Evolutionary conservation across 1,284 basidiomycete genomes (phyloP).

Genomic region (Irpex sp.): DNA sequence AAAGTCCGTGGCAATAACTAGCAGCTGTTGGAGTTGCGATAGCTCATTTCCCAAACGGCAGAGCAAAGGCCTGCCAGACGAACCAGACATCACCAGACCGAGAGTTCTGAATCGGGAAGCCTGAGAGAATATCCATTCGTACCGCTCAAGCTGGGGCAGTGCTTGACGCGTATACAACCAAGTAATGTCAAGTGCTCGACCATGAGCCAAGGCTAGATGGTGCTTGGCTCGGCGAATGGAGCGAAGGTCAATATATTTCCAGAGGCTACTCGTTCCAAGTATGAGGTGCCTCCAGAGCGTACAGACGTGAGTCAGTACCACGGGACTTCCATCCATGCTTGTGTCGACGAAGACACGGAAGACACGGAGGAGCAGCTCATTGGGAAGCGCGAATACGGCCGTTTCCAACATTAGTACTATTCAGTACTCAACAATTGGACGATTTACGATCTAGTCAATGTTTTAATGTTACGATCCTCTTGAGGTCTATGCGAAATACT

Average conservation of each 20-base stretch:
- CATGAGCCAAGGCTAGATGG: not conserved
- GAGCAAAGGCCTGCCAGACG: not conserved
- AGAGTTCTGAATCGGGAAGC: not conserved
- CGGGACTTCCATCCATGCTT: not conserved
- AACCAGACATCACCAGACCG: not conserved
- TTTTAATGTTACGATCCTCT: no score
- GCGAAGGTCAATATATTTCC: not conserved
- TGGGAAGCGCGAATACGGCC: not conserved
- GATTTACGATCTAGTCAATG: no score
- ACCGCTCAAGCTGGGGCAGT: not conserved
- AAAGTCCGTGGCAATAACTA: not conserved
- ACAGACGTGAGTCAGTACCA: not conserved
- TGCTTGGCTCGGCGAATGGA: not conserved
- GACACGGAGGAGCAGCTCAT: not conserved
- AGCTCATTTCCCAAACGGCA: not conserved
- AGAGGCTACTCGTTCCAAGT: not conserved
- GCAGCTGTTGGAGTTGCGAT: not conserved
- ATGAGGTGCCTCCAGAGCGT: not conserved
- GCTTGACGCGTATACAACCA: not conserved
- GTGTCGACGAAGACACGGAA: not conserved
- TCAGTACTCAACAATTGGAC: no score
- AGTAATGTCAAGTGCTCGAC: not conserved
- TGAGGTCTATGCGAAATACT: no score
- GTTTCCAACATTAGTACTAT: no score
- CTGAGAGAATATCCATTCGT: not conserved